Evolutionary conservation across 768 basidiomycete genomes (phyloP), one percentile per base, ranked within the genome.

Genomic region (Ephemerocybe angulata): DNA sequence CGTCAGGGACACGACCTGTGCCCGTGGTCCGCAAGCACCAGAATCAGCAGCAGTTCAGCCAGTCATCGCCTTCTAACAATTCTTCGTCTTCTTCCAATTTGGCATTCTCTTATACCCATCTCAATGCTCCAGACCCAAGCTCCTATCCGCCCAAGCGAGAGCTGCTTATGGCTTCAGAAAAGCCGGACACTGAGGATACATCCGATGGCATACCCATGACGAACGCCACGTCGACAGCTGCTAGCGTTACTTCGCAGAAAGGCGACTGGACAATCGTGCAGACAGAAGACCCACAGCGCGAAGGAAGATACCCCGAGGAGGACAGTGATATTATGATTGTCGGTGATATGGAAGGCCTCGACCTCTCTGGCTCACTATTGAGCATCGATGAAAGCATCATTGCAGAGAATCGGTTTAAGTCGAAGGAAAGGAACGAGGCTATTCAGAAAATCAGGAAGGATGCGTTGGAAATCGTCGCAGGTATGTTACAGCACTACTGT

Each of bases 241-340:
- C 55, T 17, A 31, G 37, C 12, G 54, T 30, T 43, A 35, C 21
- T 17, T 65, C 74, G 19, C 72, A 76, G 50, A 83, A 83, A 67
- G 77, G 79, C 65, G 86, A 85, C 42, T 93, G 90, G 90, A 91
- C 89, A 17, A 85, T 91, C 62, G 85, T 93, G 56, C 70, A 75
- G 55, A 51, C 55, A 22, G 38, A 67, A 67, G 12, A 66, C 65
- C 35, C 35, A 22, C 46, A 53, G 40, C 62, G 58, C 28, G 61
- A 53, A 38, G 30, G 50, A 41, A 60, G 62, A 25, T 52, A 60
- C 43, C 58, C 67, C 48, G 60, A 62, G 40, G 67, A 61, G 42
- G 67, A 64, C 61, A 82, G 79, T 19, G 88, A 88, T 65, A 84
- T 90, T 79, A 77, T 91, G 80, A 78, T 92, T 59, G 70, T 91